Evolutionary conservation across 1,284 basidiomycete genomes (phyloP), one percentile per base, ranked within the genome.

Genomic region (Porphyrellus sp.): DNA sequence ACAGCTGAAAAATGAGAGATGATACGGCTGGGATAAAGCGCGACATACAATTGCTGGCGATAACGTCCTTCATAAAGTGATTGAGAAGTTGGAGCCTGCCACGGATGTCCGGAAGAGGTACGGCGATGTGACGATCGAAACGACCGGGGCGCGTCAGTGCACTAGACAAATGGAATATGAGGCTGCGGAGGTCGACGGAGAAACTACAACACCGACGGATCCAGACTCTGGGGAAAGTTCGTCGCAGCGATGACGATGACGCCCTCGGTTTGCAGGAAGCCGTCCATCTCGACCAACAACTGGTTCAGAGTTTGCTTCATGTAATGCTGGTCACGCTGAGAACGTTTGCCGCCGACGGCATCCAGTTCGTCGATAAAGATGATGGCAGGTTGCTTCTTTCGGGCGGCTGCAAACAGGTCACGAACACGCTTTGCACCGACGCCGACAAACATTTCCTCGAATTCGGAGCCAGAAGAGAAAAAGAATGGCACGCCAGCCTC

Each of bases 391-490:
- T 96, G 85, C 68, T 93, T 93, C 73, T 97, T 96, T 54, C 94
- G 85, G 18, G 97, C 97, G 11, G 93, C 86, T 23, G 91, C 88
- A 64, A 99, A 99, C 8, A 99, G 83, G 59, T 99, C 97, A 34
- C 97, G 84, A 28, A 99, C 92, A 25, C 97, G 87, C 70, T 97
- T 96, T 28, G 97, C 96, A 53, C 93, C 93, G 43, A 96, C 92
- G 53, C 93, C 93, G 49, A 97, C 94, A 68, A 93, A 94, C 86
- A 98, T 96, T 70, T 99, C 96, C 69, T 99, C 97, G 59, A 99
- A 98, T 66, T 97, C 93, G 43, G 93, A 95, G 15, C 89, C 89
- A 40, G 89, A 91, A 40, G 90, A 86, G 63, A 89, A 92, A 69
- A 94, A 86, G 76, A 94, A 94, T 3, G 91, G 90, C 15, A 98